Evolutionary conservation across 2,329 filamentous ascomycete genomes (phyloP), one percentile per base, ranked within the genome.

Genomic region (Aureobasidium musti): DNA sequence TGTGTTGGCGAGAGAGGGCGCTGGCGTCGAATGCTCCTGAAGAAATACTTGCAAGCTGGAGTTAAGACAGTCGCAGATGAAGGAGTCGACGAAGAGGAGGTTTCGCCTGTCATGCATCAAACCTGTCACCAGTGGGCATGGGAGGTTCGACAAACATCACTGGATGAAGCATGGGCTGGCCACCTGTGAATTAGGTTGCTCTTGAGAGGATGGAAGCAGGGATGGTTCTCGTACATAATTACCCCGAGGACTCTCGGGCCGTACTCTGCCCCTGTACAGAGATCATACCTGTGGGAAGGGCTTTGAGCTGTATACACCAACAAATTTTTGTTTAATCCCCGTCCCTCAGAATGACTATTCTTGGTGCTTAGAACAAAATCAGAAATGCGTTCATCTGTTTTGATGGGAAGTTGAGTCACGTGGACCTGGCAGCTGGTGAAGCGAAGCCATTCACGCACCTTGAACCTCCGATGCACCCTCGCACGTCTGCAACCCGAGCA

Each of bases 121-220:
- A 85, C 83, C 6, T 85, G 83, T 68, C 81, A 83, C 71, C 83
- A 86, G 70, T 85, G 82, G 83, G 83, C 81, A 0, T 84, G 79
- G 72, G 82, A 84, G 72, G 78, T 83, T 3, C 76, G 81, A 43
- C 82, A 84, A 73, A 78, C 81, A 65, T 78, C 79, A 61, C 68
- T 84, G 68, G 82, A 84, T 74, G 76, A 76, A 52, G 82, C 78
- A 54, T 84, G 82, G 83, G 72, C 63, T 52, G 66, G 65, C 5
- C 39, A 50, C 6, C 6, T 39, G 14, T 63, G 21, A 10, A 33
- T 17, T n/a, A 30, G 30, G 33, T 26, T n/a, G 19, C 41, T 45
- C n/a, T 37, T 30, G 8, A 54, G 30, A 3, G 23, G 5, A 6
- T 53, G 50, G 35, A 7, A 54, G 30, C 49, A 52, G 19, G 49